A percentile compares a stretch with the other conserved stretches of the same genome.
Evolutionary conservation across 371 early-diverging fungal genomes (phyloP).

Genomic region (Dipsacomyces acuminosporus): DNA sequence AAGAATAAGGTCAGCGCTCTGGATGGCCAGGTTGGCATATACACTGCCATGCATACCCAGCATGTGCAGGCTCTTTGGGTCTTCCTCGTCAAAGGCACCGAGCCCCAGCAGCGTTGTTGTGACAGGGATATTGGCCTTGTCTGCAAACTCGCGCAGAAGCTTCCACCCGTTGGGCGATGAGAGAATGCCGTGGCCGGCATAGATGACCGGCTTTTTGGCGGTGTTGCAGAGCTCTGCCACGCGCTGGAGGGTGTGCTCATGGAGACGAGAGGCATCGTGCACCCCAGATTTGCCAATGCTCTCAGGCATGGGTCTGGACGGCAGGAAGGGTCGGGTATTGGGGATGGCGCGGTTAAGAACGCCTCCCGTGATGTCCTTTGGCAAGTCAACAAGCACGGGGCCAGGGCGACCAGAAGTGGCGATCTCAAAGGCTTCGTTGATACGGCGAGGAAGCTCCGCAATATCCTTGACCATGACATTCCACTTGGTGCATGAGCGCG

Average conservation of each 20-base stretch:
- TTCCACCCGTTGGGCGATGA: constrained; percentile 76
- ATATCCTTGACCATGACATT: constrained; percentile 97
- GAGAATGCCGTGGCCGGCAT: constrained; percentile 91
- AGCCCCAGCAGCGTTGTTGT: constrained; percentile 92
- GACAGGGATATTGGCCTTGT: constrained; percentile 87
- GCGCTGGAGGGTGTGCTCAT: constrained; percentile 50
- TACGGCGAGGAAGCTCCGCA: constrained; percentile 89
- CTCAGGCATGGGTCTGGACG: constrained; percentile 54
- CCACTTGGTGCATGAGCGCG: constrained; percentile 96
- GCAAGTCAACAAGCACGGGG: constrained; percentile 95
- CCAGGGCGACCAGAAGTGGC: constrained; percentile 96
- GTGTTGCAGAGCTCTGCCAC: constrained; percentile 80
- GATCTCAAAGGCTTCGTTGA: constrained; percentile 95
- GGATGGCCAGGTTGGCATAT: constrained; percentile 96
- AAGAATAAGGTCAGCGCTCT: constrained; percentile 89
- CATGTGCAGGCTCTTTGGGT: constrained; percentile 90
- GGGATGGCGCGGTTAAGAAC: constrained; percentile 79
- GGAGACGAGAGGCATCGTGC: constrained; percentile 23
- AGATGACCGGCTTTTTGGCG: constrained; percentile 89
- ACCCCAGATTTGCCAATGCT: constrained; percentile 32
- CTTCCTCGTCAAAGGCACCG: constrained; percentile 88
- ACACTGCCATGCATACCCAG: constrained; percentile 97
- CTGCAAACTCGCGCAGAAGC: constrained; percentile 72
- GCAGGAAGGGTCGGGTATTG: constrained; percentile 63
- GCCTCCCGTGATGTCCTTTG: constrained; percentile 94